A percentile compares a stretch with the other conserved stretches of the same genome.
Evolutionary conservation across 176 grass and related monocot genomes (phyloP).

Genomic region (Canna indica): DNA sequence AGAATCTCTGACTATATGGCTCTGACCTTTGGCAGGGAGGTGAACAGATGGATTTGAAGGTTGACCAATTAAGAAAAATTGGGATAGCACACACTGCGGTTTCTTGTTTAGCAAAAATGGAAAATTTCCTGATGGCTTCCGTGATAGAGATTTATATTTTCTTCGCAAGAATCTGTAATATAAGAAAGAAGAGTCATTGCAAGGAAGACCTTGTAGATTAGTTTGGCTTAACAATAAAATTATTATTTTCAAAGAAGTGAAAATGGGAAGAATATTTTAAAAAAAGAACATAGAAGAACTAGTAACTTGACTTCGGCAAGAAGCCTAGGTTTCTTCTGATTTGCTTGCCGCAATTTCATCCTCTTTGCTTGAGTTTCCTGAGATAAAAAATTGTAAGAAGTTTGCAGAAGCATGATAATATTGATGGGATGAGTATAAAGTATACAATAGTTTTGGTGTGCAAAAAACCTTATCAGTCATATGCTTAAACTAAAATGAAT

Average conservation of each 20-base stretch:
- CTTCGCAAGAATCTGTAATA: conserved; percentile 36
- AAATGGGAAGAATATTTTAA: not conserved
- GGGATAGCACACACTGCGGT: not conserved
- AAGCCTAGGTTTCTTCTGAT: conserved; percentile 38
- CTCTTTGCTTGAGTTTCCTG: conserved; percentile 63
- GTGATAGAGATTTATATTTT: conserved; percentile 30
- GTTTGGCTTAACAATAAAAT: not conserved
- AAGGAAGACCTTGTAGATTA: not conserved
- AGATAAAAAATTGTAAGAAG: conserved; percentile 15
- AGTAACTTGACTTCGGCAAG: conserved; percentile 60
- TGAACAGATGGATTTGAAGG: not conserved
- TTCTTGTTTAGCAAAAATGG: conserved; percentile 34
- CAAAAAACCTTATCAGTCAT: too few species aligned
- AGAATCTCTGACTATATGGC: not conserved
- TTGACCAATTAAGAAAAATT: not conserved
- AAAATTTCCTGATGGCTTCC: conserved; percentile 31
- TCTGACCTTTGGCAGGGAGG: not conserved
- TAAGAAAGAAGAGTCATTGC: not conserved
- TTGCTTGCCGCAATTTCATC: conserved; percentile 27
- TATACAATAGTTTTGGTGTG: not conserved
- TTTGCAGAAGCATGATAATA: not conserved
- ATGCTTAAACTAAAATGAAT: not conserved
- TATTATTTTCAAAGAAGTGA: not conserved
- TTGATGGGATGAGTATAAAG: not conserved
- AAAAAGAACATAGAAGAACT: not conserved